Evolutionary conservation across 768 basidiomycete species (phyloP).

Genomic region (Pleurotus eryngii): DNA sequence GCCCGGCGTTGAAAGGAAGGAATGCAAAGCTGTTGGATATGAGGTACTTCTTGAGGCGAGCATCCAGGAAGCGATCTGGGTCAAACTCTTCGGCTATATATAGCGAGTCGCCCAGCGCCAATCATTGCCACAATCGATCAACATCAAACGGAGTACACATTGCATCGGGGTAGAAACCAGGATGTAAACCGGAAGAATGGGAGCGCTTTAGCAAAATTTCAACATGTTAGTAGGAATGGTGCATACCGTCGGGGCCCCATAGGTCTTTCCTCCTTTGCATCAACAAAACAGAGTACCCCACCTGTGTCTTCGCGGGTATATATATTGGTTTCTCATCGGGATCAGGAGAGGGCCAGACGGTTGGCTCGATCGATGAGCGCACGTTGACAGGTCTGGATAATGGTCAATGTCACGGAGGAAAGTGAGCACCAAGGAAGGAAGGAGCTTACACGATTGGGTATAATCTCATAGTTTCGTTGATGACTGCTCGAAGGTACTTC

Average conservation of each 20-base stretch:
- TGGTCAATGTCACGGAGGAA: neutral
- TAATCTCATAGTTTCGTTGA: constrained; percentile 59
- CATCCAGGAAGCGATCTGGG: constrained; percentile 69
- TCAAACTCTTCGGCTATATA: constrained; percentile 62
- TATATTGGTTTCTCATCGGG: constrained; percentile 48
- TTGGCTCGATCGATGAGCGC: constrained; percentile 42
- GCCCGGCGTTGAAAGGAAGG: constrained; percentile 61
- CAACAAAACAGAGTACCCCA: constrained; percentile 53
- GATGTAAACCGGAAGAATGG: too few relatives aligned
- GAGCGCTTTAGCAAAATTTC: too few relatives aligned
- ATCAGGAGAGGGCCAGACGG: constrained; percentile 44
- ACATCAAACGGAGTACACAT: neutral
- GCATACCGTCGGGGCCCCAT: constrained; percentile 75
- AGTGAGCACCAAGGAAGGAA: neutral
- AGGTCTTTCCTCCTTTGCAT: constrained; percentile 67
- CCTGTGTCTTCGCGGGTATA: constrained; percentile 45
- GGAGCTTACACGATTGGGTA: constrained; percentile 56
- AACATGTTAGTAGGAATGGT: too few relatives aligned
- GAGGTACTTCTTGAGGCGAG: constrained; percentile 58
- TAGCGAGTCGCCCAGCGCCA: neutral
- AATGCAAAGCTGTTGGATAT: constrained; percentile 68
- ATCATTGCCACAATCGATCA: too few relatives aligned
- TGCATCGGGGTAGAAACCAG: neutral
- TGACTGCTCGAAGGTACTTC: constrained; percentile 62
- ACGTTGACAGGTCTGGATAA: constrained; percentile 43